Percentiles rank a stretch among this genome's conserved stretches.
Conservation (phyloP, 1,284 basidiomycete genomes). For the Amylostereum areolatum region DNA sequence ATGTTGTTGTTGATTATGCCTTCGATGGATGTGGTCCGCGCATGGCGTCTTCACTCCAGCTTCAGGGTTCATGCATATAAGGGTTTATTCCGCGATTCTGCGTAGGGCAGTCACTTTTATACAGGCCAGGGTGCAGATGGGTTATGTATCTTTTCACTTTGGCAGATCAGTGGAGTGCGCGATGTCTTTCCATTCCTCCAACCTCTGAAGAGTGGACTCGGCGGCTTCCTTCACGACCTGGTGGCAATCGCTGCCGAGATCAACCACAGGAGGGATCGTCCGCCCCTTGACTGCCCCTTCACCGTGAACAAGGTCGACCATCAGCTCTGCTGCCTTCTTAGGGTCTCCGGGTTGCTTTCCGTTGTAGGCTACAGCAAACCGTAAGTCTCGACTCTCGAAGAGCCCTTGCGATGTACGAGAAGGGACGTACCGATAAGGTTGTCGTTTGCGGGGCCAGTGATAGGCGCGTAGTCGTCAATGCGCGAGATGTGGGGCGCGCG, state of each 20-base stretch:
- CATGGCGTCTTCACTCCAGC: too few relatives aligned
- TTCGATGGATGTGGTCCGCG: too few relatives aligned
- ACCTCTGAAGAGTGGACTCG: slow-evolving; percentile 11
- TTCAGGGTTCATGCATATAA: too few relatives aligned
- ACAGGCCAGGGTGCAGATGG: too few relatives aligned
- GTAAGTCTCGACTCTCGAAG: slow-evolving; percentile 4
- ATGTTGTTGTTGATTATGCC: too few relatives aligned
- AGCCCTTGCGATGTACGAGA: slow-evolving; percentile 12
- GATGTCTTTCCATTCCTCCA: slow-evolving; percentile 23
- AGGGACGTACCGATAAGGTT: slow-evolving; percentile 16
- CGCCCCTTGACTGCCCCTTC: slow-evolving; percentile 20
- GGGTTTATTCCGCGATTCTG: too few relatives aligned
- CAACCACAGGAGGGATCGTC: slow-evolving; percentile 15
- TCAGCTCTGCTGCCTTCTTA: slow-evolving; percentile 19
- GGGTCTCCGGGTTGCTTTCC: slow-evolving; percentile 28
- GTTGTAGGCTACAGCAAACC: slow-evolving; percentile 4
- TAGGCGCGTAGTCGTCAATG: slow-evolving; percentile 31
- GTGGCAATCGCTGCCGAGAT: slow-evolving; percentile 23
- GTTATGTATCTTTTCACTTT: neutral
- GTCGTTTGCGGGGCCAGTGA: neutral
- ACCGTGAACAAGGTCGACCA: slow-evolving; percentile 24
- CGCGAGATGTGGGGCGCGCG: slow-evolving; percentile 24
- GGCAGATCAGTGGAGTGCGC: slow-evolving; percentile 7
- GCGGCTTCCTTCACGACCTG: slow-evolving; percentile 12
- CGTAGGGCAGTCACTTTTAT: too few relatives aligned